A percentile compares a stretch with the other conserved stretches of the same genome.
These are phyloP conservation scores for Digitaria exilis DNA, from an alignment of 202 grass and related monocot genomes.

Conservation along the genomic window DNA sequence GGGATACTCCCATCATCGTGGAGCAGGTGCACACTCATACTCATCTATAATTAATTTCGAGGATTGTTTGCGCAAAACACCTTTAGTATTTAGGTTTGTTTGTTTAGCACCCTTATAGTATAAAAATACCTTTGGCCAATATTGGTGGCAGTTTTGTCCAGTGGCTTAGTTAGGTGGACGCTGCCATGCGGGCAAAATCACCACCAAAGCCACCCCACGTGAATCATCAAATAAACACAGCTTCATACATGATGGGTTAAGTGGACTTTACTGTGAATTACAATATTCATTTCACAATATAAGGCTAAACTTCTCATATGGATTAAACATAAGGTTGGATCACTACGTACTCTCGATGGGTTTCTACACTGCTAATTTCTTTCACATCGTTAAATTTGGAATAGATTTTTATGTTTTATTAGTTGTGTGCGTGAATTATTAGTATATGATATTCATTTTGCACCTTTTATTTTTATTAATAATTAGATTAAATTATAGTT, in stretches of 20 bases:
- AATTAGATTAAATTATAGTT: constrained; percentile 1
- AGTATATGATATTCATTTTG: background rate
- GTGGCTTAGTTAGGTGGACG: background rate
- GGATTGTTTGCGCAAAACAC: background rate
- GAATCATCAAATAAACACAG: background rate
- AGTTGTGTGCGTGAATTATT: background rate
- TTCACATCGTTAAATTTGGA: background rate
- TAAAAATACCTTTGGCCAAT: background rate
- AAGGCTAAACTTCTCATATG: background rate
- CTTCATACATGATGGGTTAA: background rate
- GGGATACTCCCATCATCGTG: background rate
- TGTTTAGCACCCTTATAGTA: background rate
- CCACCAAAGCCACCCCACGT: background rate
- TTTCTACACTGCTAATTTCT: background rate
- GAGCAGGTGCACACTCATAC: constrained; percentile 11
- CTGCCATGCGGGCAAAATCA: background rate
- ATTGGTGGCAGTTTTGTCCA: background rate
- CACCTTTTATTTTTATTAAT: constrained; percentile 7
- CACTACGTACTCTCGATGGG: background rate
- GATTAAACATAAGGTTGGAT: background rate
- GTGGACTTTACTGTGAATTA: background rate
- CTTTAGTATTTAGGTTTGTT: background rate
- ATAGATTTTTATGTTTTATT: background rate
- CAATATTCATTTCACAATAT: background rate
- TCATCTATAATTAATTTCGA: background rate